Evolutionary conservation across 164 flowering plant genomes (phyloP), one percentile per base, ranked within the genome.

Genomic region (Tetrastigma voinierianum): DNA sequence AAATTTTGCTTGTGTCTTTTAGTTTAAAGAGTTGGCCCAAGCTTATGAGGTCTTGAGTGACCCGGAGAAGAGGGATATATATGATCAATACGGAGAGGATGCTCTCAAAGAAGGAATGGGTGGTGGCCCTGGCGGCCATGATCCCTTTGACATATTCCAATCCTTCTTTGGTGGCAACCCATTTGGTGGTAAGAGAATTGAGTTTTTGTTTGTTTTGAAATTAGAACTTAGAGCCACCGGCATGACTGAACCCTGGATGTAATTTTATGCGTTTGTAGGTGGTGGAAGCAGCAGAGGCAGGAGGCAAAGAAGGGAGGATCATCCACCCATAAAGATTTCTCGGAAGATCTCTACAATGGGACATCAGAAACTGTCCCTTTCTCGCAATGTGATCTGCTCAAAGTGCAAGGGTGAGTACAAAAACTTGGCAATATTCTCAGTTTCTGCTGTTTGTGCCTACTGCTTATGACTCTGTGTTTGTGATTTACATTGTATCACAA

Each of bases 101-200:
- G 90, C 88, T 4, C 86, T 86, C 53, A 86, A 84, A 77, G 90
- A 86, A 70, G 87, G 89, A 85, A 83, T 82, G 89, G 87, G 84
- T 46, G 87, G 86, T 32, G 89, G 81, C 0, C 86, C 83, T 9
- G 85, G 83, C 52, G 85, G 77, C 23, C 87, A 85, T 70, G 85
- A 83, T 67, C 91, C 91, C 23, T 87, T 87, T 67, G 91, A 87
- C 69, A 85, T 87, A 14, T 87, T 87, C 81, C 78, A 76, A 57
- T 82, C 87, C 20, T 82, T 85, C 80, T 87, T 87, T 82, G 86
- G 91, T 63, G 90, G 85, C 51, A 79, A 32, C 24, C 88, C 88
- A 0, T 84, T 82, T 68, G 86, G 87, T 67, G 82, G 84, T 82
- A 65, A 74, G 70, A 21, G 13, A 13, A 11, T 17, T 59, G 9